These are phyloP conservation scores for Lithospermum erythrorhizon DNA, from an alignment of 257 asterid genomes.

Conservation along the genomic window DNA sequence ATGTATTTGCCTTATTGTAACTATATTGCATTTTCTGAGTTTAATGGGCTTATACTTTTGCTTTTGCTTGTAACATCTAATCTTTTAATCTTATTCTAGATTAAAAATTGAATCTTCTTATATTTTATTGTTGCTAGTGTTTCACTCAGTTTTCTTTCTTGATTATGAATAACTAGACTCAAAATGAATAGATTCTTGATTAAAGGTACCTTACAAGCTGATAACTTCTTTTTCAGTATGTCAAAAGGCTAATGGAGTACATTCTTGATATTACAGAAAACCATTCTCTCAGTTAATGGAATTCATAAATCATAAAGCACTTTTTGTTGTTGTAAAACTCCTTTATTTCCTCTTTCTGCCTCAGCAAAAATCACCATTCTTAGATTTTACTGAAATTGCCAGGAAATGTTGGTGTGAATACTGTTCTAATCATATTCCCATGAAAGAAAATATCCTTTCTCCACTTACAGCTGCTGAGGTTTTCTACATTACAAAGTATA, in stretches of 20 bases:
- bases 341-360: slow-evolving; percentile 17
- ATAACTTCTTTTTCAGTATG: slow-evolving; percentile 30
- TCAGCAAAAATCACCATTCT: slow-evolving; percentile 4
- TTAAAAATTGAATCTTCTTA: slow-evolving; percentile 5
- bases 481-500: too few species aligned
- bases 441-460: not conserved
- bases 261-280: slow-evolving; percentile 8
- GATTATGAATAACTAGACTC: slow-evolving; percentile 3
- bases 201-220: slow-evolving; percentile 18
- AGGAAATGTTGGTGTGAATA: too few species aligned
- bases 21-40: slow-evolving; percentile 39
- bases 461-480: slow-evolving; percentile 18
- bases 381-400: slow-evolving; percentile 5
- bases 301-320: slow-evolving; percentile 18
- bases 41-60: slow-evolving; percentile 13
- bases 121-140: not conserved
- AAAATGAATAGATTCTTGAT: slow-evolving; percentile 16
- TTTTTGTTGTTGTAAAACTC: slow-evolving; percentile 6
- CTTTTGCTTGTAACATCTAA: slow-evolving; percentile 21
- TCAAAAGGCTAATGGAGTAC: slow-evolving; percentile 24
- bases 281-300: slow-evolving; percentile 17
- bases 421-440: slow-evolving; percentile 8
- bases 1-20: slow-evolving; percentile 21
- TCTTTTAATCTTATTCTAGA: slow-evolving; percentile 12
- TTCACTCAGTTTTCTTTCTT: not conserved